Evolutionary conservation across 2,329 filamentous ascomycete genomes (phyloP).

Genomic region (Ophiostoma angusticollis): DNA sequence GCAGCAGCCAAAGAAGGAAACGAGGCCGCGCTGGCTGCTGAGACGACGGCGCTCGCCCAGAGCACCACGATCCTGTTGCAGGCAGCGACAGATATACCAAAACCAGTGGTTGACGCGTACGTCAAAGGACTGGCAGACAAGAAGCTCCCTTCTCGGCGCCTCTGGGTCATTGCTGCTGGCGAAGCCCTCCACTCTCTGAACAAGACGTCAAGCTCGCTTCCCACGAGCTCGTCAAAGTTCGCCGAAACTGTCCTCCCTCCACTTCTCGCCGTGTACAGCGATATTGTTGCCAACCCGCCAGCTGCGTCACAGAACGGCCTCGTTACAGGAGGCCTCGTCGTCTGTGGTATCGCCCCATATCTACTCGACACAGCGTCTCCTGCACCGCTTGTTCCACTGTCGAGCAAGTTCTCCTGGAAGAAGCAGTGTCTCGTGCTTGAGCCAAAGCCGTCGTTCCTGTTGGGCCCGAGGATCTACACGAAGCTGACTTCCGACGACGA

Average conservation of each 20-base stretch:
- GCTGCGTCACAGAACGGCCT: conserved; percentile 70
- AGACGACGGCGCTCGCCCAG: conserved; percentile 57
- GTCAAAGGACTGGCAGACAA: conserved; percentile 79
- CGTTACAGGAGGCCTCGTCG: conserved; percentile 66
- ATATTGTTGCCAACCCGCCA: conserved; percentile 65
- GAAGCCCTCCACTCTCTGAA: conserved; percentile 52
- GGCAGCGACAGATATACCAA: conserved; percentile 49
- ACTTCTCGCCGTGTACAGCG: conserved; percentile 59
- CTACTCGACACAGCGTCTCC: conserved; percentile 42
- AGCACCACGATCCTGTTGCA: conserved; percentile 51
- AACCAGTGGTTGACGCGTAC: conserved; percentile 55
- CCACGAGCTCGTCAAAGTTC: conserved; percentile 36
- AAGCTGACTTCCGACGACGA: conserved; percentile 68
- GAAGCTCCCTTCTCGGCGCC: conserved; percentile 58
- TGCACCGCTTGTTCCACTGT: conserved; percentile 29
- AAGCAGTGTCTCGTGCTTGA: conserved; percentile 55
- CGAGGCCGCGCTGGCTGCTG: conserved; percentile 64
- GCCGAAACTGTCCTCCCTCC: conserved; percentile 39
- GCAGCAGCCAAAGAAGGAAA: conserved; percentile 77
- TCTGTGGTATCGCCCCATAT: conserved; percentile 49
- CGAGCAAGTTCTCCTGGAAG: conserved; percentile 49
- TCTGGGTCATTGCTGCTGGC: conserved; percentile 68
- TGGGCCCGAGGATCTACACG: conserved; percentile 73
- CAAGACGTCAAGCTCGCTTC: conserved; percentile 30
- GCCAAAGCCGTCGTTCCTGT: conserved; percentile 77